Percentiles rank a stretch among this genome's conserved stretches.
phyloP scores from a whole-genome alignment of 257 asterid genomes.

The Thymus mandschuricus region DNA sequence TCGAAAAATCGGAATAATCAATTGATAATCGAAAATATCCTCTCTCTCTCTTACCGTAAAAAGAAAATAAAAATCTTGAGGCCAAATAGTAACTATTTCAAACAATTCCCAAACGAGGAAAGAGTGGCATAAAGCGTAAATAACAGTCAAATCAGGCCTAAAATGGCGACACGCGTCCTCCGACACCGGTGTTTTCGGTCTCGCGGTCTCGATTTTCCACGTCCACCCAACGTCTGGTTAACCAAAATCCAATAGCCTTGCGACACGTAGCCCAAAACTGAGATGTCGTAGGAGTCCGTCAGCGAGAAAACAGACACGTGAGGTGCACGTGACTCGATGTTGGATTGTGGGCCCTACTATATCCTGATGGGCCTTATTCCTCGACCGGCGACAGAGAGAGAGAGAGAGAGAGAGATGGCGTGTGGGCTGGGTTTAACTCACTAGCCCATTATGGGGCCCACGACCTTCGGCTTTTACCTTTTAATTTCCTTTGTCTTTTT shows the following conservation, averaged over 20 bases:
- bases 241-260: neutral
- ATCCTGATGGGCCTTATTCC: constrained; percentile 42
- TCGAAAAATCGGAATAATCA: too few relatives aligned
- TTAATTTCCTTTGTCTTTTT: too few relatives aligned
- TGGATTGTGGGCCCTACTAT: constrained; percentile 56
- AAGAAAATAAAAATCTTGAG: too few relatives aligned
- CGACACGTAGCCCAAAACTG: neutral
- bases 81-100: too few relatives aligned
- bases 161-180: neutral
- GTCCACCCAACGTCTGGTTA: constrained; percentile 40
- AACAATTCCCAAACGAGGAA: neutral
- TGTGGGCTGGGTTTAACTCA: constrained; percentile 36
- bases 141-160: neutral
- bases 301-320: constrained; percentile 33
- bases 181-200: constrained; percentile 37
- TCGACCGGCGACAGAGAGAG: constrained; percentile 32
- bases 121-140: constrained; percentile 32
- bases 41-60: too few relatives aligned
- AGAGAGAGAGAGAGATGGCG: constrained; percentile 34
- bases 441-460: constrained; percentile 20
- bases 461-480: neutral
- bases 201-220: constrained; percentile 47
- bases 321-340: constrained; percentile 28
- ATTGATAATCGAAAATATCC: too few relatives aligned
- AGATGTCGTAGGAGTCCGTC: neutral